Evolutionary conservation across 345 rosid genomes (phyloP).

Genomic region (Eucalyptus sp.): DNA sequence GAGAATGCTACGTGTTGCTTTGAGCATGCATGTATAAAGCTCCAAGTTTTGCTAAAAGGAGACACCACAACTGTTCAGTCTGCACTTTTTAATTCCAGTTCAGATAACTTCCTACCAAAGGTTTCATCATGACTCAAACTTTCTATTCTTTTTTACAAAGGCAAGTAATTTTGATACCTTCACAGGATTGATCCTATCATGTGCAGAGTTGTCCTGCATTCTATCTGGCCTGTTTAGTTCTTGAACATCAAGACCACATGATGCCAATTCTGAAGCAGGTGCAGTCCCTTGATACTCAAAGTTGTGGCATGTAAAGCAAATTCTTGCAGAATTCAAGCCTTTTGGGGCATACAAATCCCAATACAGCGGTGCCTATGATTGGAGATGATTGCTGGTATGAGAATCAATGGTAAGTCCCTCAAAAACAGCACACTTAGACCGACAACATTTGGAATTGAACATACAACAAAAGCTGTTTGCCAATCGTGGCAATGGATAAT

Average conservation of each 20-base stretch:
- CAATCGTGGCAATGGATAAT: constrained; percentile 98
- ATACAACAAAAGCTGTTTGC: constrained; percentile 98
- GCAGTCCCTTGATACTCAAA: constrained; percentile 97
- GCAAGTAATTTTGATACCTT: constrained; percentile 32
- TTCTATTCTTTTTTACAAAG: background rate
- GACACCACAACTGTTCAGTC: background rate
- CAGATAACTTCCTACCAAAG: background rate
- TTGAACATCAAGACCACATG: constrained; percentile 86
- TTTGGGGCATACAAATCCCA: constrained; percentile 93
- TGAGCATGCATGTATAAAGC: background rate
- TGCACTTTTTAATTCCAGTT: background rate
- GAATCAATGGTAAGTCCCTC: background rate
- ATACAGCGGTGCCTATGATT: constrained; percentile 78
- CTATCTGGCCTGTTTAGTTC: constrained; percentile 90
- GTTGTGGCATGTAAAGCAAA: constrained; percentile 98
- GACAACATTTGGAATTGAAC: constrained; percentile 1
- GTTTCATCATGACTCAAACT: background rate
- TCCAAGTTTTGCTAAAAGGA: background rate
- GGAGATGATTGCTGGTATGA: background rate
- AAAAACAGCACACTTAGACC: background rate
- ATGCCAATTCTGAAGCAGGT: constrained; percentile 71
- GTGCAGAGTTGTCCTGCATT: constrained; percentile 84
- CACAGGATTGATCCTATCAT: constrained; percentile 73
- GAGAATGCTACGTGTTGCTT: background rate
- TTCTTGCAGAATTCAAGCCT: constrained; percentile 89